Base-by-base conservation (phyloP, 2,329 filamentous ascomycete genomes). In the Cercospora citrullina region DNA sequence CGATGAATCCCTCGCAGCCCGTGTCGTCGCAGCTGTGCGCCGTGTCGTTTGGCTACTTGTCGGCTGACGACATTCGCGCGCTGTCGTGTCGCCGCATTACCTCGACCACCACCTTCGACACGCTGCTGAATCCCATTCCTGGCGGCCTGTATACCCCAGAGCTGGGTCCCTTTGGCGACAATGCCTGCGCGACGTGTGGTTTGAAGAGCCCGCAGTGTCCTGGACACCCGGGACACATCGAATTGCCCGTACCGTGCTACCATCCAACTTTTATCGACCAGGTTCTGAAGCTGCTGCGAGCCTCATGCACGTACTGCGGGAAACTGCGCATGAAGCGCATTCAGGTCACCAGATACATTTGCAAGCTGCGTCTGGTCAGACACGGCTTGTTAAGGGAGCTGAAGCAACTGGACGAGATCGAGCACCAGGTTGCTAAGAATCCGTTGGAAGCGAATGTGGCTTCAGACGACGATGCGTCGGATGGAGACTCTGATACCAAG, bases 261-360 rank as follows among this genome's bases (percentile, higher is more conserved):
- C 94, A 99, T 80, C 92, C 94, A n/a, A 91, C 93, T 1, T 98
- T 97, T 77, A 91, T 99, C 84, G 94, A 97, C 77, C 94, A 97
- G 79, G 87, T 94, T 63, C 87, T 96, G 71, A 90, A 92, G 55
- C 84, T 99, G 57, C 85, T 99, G 21, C 89, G 93, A 74, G 91
- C 92, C 64, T 91, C 94, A 80, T 99, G 95, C 79, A 87, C 90
- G 68, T 97, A 97, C 82, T 99, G 96, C 81, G 90, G 94, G 77
- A 89, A 90, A 66, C 89, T 99, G 73, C 92, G 91, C 77, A 86
- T 97, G 78, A 85, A 90, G n/a, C 87, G 89, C 60, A 87, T 89
- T 63, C 87, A 92, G 69, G 84, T 96, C 70, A 92, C 94, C 80
- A 86, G 89, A 72, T 95, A 92, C 76, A 83, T 87, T 53, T 97